A percentile compares a stretch with the other conserved stretches of the same genome.
Evolutionary conservation across 768 basidiomycete genomes (phyloP).

Genomic region (Tylopilus felleus): DNA sequence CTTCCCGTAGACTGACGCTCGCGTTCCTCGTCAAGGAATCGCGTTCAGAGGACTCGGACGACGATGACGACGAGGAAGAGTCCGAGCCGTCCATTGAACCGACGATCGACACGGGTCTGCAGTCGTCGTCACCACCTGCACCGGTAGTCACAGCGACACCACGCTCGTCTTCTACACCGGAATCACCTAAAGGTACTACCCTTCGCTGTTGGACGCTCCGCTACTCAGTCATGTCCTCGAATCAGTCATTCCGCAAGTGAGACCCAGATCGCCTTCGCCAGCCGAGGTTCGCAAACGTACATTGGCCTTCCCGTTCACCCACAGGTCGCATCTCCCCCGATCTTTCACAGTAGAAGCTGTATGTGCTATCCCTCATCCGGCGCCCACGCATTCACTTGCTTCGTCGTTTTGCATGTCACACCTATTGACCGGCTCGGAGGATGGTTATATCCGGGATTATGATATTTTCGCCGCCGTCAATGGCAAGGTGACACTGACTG

Average conservation of each 20-base stretch:
- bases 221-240: conserved; percentile 19
- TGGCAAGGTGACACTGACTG: conserved; percentile 80
- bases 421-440: conserved; percentile 86
- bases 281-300: conserved; percentile 50
- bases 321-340: conserved; percentile 39
- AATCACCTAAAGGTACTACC: conserved; percentile 34
- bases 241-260: conserved; percentile 22
- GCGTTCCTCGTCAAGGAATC: conserved; percentile 43
- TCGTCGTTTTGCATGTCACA: conserved; percentile 85
- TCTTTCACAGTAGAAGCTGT: conserved; percentile 87
- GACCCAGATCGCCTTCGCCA: conserved; percentile 49
- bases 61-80: conserved; percentile 50
- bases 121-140: conserved; percentile 28
- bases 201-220: background rate
- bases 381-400: conserved; percentile 84
- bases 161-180: conserved; percentile 28
- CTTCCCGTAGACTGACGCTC: conserved; percentile 3
- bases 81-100: conserved; percentile 38
- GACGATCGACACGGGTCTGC: conserved; percentile 29
- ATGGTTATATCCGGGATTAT: conserved; percentile 91
- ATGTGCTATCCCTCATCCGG: conserved; percentile 86
- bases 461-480: conserved; percentile 89
- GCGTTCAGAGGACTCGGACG: conserved; percentile 57
- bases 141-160: conserved; percentile 24
- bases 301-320: conserved; percentile 34